Evolutionary conservation across 176 grass and related monocot species (phyloP), one percentile per base, ranked within the genome.

Genomic region (Oropetium thomaeum): DNA sequence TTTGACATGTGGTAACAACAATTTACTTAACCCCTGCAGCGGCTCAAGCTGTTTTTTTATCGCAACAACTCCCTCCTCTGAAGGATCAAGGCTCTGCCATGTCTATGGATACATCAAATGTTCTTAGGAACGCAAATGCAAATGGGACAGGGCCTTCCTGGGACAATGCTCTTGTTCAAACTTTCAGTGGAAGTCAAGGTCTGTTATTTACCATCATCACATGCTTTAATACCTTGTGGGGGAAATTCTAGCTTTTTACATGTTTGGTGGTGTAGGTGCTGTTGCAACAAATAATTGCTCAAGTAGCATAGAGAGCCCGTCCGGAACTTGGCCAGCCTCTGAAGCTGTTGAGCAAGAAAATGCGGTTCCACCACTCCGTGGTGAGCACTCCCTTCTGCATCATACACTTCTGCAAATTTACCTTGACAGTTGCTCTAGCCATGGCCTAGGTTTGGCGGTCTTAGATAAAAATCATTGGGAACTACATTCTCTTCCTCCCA

Each of bases 261-360:
- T 68, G 53, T 49, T 77, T 65, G 67, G 14, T 54, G 81, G 38
- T 62, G 37, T 76, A 69, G 79, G 89, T 69, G 58, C 61, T 14
- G 58, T 70, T 69, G 74, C 62, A 63, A 80, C 76, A 71, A 99
- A 92, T 90, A 92, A 92, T 40, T 89, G 70, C 75, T 93, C 81
- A 62, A 96, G 96, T 67, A 92, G 85, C 66, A 83, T 79, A 73
- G 85, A 88, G 65, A 90, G 92, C 66, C 87, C 77, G 45, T 81
- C 84, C 32, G 57, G 62, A 54, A 79, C 61, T 19, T 80, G 79
- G 79, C 79, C 72, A 70, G 53, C 74, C 77, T 96, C 84, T 70
- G 87, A 96, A 82, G 79, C 71, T 37, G 72, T 87, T 71, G 92
- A 92, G 61, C 87, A 88, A 80, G 89, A 99, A 69, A 96, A 92